Conservation (phyloP, 1,139 yeast genomes). For the Martiniozyma asiatica region DNA sequence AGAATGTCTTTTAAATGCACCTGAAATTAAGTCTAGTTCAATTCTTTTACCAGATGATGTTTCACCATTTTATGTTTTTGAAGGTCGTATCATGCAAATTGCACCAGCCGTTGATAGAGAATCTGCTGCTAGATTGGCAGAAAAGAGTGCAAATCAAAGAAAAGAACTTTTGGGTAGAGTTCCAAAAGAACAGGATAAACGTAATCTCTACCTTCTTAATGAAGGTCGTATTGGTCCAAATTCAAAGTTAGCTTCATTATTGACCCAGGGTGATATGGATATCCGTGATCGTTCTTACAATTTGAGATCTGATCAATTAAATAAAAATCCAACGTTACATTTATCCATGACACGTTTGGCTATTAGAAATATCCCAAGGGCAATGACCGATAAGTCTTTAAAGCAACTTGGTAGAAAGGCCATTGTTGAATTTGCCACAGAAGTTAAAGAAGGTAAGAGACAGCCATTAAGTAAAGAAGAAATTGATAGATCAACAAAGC, state of each 20-base stretch:
- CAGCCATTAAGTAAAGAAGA: constrained; percentile 90
- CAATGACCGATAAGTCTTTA: constrained; percentile 77
- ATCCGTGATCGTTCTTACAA: constrained; percentile 80
- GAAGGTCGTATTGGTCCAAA: constrained; percentile 86
- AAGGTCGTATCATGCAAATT: constrained; percentile 80
- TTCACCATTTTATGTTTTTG: constrained; percentile 76
- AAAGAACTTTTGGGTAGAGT: constrained; percentile 70
- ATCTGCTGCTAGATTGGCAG: constrained; percentile 68
- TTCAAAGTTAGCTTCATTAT: constrained; percentile 62
- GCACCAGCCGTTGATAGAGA: constrained; percentile 80
- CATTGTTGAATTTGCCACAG: constrained; percentile 90
- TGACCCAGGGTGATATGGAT: constrained; percentile 68
- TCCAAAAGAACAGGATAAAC: constrained; percentile 67
- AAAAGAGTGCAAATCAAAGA: constrained; percentile 62
- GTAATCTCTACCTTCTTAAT: constrained; percentile 74
- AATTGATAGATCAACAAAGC: constrained; percentile 61
- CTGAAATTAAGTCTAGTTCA: constrained; percentile 64
- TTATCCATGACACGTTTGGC: constrained; percentile 89
- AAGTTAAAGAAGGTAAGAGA: constrained; percentile 62
- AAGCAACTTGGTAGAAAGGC: constrained; percentile 93
- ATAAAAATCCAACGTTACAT: constrained; percentile 84
- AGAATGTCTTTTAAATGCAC: constrained; percentile 68
- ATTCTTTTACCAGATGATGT: constrained; percentile 87
- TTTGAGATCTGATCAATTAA: constrained; percentile 79
- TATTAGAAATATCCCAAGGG: constrained; percentile 83